phyloP scores from a whole-genome alignment of 768 basidiomycete genomes.

The Fomitopsis pulvina region DNA sequence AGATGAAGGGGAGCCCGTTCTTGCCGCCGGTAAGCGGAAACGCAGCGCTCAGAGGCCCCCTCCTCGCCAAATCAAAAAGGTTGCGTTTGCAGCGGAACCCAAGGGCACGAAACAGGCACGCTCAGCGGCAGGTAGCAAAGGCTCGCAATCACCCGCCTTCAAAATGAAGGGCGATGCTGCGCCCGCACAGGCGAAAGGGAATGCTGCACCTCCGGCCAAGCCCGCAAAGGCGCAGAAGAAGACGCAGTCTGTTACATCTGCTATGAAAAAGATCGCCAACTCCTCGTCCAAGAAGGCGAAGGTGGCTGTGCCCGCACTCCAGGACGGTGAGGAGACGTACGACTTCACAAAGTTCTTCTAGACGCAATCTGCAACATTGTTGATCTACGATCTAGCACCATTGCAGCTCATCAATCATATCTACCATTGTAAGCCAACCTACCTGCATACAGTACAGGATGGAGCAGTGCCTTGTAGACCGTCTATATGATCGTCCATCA shows the following conservation, averaged over 20 bases:
- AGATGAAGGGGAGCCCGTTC: slow-evolving; percentile 35
- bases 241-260: slow-evolving; percentile 13
- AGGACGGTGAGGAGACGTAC: slow-evolving; percentile 36
- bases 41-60: slow-evolving; percentile 11
- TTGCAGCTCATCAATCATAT: not conserved
- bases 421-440: not conserved
- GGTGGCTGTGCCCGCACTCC: slow-evolving; percentile 9
- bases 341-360: slow-evolving; percentile 56
- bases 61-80: slow-evolving; percentile 26
- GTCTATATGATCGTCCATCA: not conserved
- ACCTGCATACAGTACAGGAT: not conserved
- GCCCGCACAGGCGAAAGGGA: not conserved
- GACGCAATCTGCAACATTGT: not conserved
- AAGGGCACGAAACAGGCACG: slow-evolving; percentile 21
- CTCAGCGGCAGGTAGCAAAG: slow-evolving; percentile 17
- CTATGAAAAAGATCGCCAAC: slow-evolving; percentile 31
- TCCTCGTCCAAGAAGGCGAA: slow-evolving; percentile 27
- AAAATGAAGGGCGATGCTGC: not conserved
- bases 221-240: slow-evolving; percentile 6
- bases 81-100: slow-evolving; percentile 25
- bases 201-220: slow-evolving; percentile 3
- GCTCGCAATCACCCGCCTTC: slow-evolving; percentile 7
- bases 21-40: slow-evolving; percentile 28
- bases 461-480: not conserved
- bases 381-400: too few species aligned